phyloP scores from a whole-genome alignment of 306 rosid species.

The Dryas octopetala region DNA sequence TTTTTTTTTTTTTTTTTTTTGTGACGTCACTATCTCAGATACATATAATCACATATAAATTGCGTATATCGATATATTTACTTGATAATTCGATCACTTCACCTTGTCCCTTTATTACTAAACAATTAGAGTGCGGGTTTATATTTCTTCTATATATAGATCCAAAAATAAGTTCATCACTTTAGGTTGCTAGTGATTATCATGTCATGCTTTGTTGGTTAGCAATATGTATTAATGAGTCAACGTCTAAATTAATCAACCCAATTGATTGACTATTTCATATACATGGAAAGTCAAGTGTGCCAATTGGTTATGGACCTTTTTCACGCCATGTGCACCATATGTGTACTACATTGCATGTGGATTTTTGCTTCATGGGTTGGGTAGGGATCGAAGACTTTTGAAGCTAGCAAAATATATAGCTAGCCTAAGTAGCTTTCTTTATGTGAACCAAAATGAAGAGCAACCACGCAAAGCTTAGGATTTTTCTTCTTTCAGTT shows the following conservation, averaged over 20 bases:
- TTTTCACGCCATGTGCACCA: slow-evolving; percentile 32
- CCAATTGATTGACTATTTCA: slow-evolving; percentile 9
- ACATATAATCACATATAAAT: no score
- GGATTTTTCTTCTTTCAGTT: no score
- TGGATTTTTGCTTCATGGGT: slow-evolving; percentile 26
- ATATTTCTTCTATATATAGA: no score
- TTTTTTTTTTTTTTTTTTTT: no score
- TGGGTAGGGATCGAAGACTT: slow-evolving; percentile 30
- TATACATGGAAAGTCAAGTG: not conserved
- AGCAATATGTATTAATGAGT: slow-evolving; percentile 5
- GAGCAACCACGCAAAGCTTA: not conserved
- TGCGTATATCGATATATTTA: no score
- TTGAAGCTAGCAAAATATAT: not conserved
- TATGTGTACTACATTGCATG: slow-evolving; percentile 10
- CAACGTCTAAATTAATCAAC: slow-evolving; percentile 19
- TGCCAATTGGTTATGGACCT: not conserved
- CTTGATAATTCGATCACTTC: no score
- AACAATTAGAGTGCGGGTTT: no score
- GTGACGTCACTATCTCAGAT: no score
- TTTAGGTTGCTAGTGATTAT: slow-evolving; percentile 1
- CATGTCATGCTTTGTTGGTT: slow-evolving; percentile 16
- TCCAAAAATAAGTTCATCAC: no score
- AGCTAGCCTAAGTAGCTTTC: not conserved
- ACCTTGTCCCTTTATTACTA: no score
- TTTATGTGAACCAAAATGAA: slow-evolving; percentile 1